Conservation (phyloP, 106 monocot species). For the Allium fistulosum region DNA sequence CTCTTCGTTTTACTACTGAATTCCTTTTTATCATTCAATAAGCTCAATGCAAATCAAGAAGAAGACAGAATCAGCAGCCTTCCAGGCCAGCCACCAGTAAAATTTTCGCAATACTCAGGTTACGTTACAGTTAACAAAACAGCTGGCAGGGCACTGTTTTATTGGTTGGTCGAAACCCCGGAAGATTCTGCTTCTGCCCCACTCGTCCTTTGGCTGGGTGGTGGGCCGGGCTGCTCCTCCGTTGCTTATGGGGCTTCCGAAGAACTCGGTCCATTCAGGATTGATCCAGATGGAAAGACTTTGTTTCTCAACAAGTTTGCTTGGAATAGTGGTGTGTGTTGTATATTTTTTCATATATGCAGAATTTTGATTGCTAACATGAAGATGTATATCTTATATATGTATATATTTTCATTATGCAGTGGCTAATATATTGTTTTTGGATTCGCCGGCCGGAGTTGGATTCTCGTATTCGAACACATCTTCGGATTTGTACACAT, state of each 20-base stretch:
- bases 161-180: slow-evolving; percentile 63
- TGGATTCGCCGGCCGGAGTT: slow-evolving; percentile 91
- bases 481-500: slow-evolving; percentile 36
- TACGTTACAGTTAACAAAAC: slow-evolving; percentile 61
- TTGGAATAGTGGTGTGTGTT: slow-evolving; percentile 71
- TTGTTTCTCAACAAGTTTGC: slow-evolving; percentile 60
- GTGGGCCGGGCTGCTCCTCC: slow-evolving; percentile 95
- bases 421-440: slow-evolving; percentile 83
- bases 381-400: too few relatives aligned
- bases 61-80: slow-evolving; percentile 45
- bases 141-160: slow-evolving; percentile 82
- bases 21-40: not conserved
- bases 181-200: slow-evolving; percentile 17
- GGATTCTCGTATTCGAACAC: slow-evolving; percentile 91
- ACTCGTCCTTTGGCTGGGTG: slow-evolving; percentile 86
- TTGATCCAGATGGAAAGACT: slow-evolving; percentile 52
- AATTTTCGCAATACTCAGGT: slow-evolving; percentile 69
- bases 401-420: slow-evolving; percentile 3
- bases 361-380: too few relatives aligned
- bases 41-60: slow-evolving; percentile 1
- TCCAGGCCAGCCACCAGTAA: slow-evolving; percentile 75
- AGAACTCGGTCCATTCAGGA: slow-evolving; percentile 92
- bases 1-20: not conserved
- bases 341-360: not conserved
- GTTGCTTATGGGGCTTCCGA: slow-evolving; percentile 78